Evolutionary conservation across 768 basidiomycete genomes (phyloP), one percentile per base, ranked within the genome.

Genomic region (Lentinula edodes): DNA sequence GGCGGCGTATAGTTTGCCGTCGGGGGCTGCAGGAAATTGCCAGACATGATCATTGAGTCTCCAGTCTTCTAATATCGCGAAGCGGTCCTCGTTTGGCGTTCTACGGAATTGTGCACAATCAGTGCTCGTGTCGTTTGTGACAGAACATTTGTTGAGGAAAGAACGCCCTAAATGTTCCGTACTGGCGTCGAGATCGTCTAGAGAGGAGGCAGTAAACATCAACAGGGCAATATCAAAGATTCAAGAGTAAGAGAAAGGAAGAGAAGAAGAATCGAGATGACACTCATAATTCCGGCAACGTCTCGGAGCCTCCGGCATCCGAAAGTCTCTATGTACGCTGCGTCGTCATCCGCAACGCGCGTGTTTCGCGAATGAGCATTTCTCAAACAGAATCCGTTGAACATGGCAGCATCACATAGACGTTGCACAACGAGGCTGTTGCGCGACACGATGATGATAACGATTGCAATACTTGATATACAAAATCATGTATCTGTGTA

Each of bases 71-170:
- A 39, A 56, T 12, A 32, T 23, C 39, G 55, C 7, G 18, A 43
- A 56, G 36, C 55, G 55, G 43, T 56, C 41, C 55, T 56, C 55
- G 41, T 56, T 43, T 2, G 55, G 41, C n/a, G 55, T 56, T 42
- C 55, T 39, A 43, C 55, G 55, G 38, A 56, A 56, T 56, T 56
- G 55, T 20, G 55, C 55, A 4, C 3, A 56, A 13, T n/a, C 15
- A 15, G 2, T 42, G 16, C 2, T n/a, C n/a, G n/a, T n/a, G n/a
- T n/a, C n/a, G n/a, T 4, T 20, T 36, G 55, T 10, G 41, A 56
- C 43, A 32, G 39, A 10, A 23, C 41, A 43, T 32, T 56, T 56
- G 12, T 2, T n/a, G 2, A 43, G 9, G 41, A 56, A 56, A 39
- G 55, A 18, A 16, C 55, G 55, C 9, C 41, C 36, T 3, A 43